Evolutionary conservation across 2,329 filamentous ascomycete species (phyloP), one percentile per base, ranked within the genome.

Genomic region (Talaromyces sp.): DNA sequence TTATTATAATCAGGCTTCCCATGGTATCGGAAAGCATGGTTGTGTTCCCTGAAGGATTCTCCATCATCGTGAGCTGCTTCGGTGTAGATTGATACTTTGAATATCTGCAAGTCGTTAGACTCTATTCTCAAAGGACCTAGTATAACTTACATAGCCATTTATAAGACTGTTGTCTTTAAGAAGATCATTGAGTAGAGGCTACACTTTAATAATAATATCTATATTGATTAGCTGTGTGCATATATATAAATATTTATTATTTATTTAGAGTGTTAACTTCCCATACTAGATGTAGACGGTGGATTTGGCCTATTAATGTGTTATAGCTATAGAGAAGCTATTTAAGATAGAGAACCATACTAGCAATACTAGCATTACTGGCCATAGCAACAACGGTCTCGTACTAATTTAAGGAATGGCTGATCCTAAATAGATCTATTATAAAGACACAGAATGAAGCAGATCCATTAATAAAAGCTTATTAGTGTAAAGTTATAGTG

Each of bases 251-350:
- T 52, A 27, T 27, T 37, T 52, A 37, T 31, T 33, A 50, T 68
- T 66, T 64, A 72, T 70, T 65, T 39, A 71, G 63, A 47, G 61
- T 68, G 47, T 71, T 54, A 62, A 78, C 60, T 64, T 78, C 69
- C 74, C 71, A 78, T 3, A 79, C 70, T 7, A 79, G 67, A 70
- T 77, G 67, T 14, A 79, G 69, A 16, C 70, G 65, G 60, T 69
- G 68, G 62, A 71, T 70, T 35, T 67, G 64, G 52, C 69, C 67
- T 43, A 68, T 71, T 49, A 66, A 70, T 33, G 71, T 73, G 50
- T 76, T 75, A 61, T 76, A 76, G 22, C 72, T 68, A 56, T 77
- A 66, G 49, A 80, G 73, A 16, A 79, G 69, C 68, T 78, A 64
- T 64, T 75, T 76, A 3, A 79, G 66, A 66, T 78, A 76, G 24